A percentile compares a stretch with the other conserved stretches of the same genome.
These are phyloP conservation scores for Bipolaris gigantea DNA, from an alignment of 2,329 filamentous ascomycete genomes.

Conservation along the genomic window DNA sequence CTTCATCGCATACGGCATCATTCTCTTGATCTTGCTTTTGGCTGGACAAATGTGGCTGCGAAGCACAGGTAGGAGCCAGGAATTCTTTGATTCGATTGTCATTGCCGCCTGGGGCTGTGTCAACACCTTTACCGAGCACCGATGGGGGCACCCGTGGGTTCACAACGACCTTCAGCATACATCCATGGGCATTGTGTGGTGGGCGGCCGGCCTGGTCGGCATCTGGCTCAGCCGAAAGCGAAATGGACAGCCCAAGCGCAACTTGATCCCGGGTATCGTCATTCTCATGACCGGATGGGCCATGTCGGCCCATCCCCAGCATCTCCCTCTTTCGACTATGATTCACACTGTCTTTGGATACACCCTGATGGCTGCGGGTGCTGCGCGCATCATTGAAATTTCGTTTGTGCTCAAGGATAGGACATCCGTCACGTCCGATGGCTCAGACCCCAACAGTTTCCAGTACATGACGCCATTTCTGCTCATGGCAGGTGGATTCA, in stretches of 20 bases:
- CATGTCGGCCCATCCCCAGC: constrained; percentile 90
- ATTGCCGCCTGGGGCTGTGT: constrained; percentile 96
- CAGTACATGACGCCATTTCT: constrained; percentile 73
- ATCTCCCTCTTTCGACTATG: constrained; percentile 79
- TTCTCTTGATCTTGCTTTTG: constrained; percentile 82
- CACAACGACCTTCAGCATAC: constrained; percentile 97
- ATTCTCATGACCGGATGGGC: constrained; percentile 92
- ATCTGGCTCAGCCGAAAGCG: constrained; percentile 88
- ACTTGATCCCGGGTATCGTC: constrained; percentile 89
- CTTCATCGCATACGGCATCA: constrained; percentile 90
- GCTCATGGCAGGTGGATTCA: constrained; percentile 86
- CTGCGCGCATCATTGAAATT: constrained; percentile 86
- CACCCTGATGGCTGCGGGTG: constrained; percentile 86
- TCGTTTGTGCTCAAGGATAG: constrained; percentile 81
- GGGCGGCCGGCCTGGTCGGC: constrained; percentile 87
- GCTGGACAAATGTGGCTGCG: constrained; percentile 88
- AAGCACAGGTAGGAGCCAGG: constrained; percentile 81
- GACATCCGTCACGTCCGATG: constrained; percentile 65
- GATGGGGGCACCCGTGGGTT: constrained; percentile 88
- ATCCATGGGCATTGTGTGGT: constrained; percentile 99
- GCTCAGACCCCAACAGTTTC: constrained; percentile 70
- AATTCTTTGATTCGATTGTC: constrained; percentile 91
- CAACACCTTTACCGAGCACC: constrained; percentile 97
- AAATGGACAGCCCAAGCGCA: constrained; percentile 83
- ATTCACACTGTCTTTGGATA: constrained; percentile 91